A percentile compares a stretch with the other conserved stretches of the same genome.
Evolutionary conservation across 2,329 filamentous ascomycete genomes (phyloP).

Genomic region (Rhinocladiella mackenziei): DNA sequence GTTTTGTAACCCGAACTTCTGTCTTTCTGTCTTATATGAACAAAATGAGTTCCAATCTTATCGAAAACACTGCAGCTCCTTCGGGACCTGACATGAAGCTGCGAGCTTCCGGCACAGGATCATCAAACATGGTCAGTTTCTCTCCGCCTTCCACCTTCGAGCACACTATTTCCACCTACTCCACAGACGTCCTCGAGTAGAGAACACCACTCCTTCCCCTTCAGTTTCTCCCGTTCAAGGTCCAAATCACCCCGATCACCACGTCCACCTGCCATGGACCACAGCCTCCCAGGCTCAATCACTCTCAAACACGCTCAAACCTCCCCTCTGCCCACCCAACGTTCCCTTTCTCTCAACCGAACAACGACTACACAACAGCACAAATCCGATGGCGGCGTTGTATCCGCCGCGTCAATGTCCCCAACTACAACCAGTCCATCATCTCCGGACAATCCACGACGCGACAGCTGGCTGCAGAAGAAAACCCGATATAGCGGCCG

Average conservation of each 20-base stretch:
- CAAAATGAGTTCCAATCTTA: neutral
- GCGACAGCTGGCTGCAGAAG: conserved; percentile 30
- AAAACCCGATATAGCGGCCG: conserved; percentile 21
- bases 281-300: neutral
- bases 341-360: conserved; percentile 2
- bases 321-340: neutral
- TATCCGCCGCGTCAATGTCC: neutral
- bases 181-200: too few species aligned
- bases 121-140: neutral
- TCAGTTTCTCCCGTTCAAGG: conserved; percentile 2
- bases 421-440: neutral
- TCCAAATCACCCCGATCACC: conserved; percentile 8
- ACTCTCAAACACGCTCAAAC: conserved; percentile 7
- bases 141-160: too few species aligned
- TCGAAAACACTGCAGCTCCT: neutral
- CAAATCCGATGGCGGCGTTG: conserved; percentile 7
- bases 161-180: too few species aligned
- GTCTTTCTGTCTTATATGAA: neutral
- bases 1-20: neutral
- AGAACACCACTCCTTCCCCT: conserved; percentile 8
- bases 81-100: conserved; percentile 2
- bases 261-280: neutral
- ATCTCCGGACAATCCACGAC: neutral
- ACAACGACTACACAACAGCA: conserved; percentile 6
- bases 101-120: conserved; percentile 4